A percentile compares a stretch with the other conserved stretches of the same genome.
Evolutionary conservation across 1,284 basidiomycete genomes (phyloP).

Genomic region (Pseudozyma hubeiensis): DNA sequence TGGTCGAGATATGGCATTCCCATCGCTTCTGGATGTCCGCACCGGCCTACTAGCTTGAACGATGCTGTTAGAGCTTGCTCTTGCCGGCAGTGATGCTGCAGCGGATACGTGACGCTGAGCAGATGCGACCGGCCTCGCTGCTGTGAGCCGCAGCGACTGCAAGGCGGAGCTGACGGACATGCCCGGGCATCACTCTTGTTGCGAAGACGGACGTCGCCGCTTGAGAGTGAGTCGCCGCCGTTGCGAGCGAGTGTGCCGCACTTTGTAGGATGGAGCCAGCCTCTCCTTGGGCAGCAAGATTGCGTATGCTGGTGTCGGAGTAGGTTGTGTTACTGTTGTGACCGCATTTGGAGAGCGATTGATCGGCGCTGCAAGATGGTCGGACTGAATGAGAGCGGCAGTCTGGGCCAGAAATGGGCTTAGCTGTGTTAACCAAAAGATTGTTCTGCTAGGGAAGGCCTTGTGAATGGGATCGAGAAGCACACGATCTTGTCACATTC

Average conservation of each 20-base stretch:
- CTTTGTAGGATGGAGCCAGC: conserved; percentile 22
- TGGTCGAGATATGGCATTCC: not conserved
- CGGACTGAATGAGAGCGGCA: no score
- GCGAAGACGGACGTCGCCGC: conserved; percentile 7
- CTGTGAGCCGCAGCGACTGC: conserved; percentile 35
- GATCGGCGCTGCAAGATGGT: no score
- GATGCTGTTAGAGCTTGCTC: conserved; percentile 10
- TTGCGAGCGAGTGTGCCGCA: not conserved
- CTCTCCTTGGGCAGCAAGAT: conserved; percentile 26
- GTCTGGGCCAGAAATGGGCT: no score
- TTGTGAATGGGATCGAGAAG: not conserved
- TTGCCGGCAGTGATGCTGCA: not conserved
- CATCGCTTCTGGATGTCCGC: not conserved
- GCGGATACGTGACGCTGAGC: not conserved
- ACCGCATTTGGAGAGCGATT: conserved; percentile 7
- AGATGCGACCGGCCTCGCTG: conserved; percentile 22
- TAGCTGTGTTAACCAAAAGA: no score
- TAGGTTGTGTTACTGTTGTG: conserved; percentile 1
- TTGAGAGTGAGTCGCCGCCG: not conserved
- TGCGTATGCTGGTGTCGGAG: conserved; percentile 12
- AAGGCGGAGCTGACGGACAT: conserved; percentile 40
- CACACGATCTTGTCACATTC: not conserved
- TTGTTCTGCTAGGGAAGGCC: not conserved
- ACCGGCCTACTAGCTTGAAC: no score
- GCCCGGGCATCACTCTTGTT: conserved; percentile 28